phyloP scores from a whole-genome alignment of 1,284 basidiomycete genomes.

The Ceratorhiza oryzae-sativae region DNA sequence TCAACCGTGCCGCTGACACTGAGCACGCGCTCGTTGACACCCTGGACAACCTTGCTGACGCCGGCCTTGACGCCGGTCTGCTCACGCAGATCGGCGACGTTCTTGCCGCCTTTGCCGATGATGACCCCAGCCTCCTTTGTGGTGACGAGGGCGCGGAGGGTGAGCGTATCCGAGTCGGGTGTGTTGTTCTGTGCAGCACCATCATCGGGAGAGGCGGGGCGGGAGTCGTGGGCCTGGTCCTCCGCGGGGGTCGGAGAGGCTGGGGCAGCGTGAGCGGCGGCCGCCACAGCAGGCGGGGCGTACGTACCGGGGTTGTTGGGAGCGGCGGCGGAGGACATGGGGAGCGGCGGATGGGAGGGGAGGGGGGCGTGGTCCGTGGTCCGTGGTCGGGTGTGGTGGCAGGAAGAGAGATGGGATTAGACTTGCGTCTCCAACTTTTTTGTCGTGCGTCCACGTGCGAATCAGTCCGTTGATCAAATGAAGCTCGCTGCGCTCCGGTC shows the following conservation, averaged over 20 bases:
- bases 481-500: neutral
- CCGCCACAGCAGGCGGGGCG: neutral
- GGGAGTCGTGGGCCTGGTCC: constrained; percentile 39
- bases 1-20: constrained; percentile 92
- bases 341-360: constrained; percentile 17
- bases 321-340: constrained; percentile 23
- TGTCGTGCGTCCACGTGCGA: constrained; percentile 30
- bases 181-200: constrained; percentile 31
- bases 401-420: constrained; percentile 38
- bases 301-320: constrained; percentile 38
- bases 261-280: constrained; percentile 1
- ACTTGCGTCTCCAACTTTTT: constrained; percentile 26
- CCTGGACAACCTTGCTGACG: constrained; percentile 96
- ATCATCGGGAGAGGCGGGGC: constrained; percentile 39
- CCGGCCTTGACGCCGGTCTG: constrained; percentile 97
- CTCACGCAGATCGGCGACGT: constrained; percentile 94
- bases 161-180: constrained; percentile 66
- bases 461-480: constrained; percentile 11
- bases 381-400: constrained; percentile 16
- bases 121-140: constrained; percentile 98
- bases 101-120: constrained; percentile 95
- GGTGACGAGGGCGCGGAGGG: constrained; percentile 90
- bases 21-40: constrained; percentile 97
- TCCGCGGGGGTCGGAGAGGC: constrained; percentile 39
- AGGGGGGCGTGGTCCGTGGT: constrained; percentile 31